Evolutionary conservation across 331 rosid species (phyloP), one percentile per base, ranked within the genome.

Genomic region (Erythrophleum ivorense): DNA sequence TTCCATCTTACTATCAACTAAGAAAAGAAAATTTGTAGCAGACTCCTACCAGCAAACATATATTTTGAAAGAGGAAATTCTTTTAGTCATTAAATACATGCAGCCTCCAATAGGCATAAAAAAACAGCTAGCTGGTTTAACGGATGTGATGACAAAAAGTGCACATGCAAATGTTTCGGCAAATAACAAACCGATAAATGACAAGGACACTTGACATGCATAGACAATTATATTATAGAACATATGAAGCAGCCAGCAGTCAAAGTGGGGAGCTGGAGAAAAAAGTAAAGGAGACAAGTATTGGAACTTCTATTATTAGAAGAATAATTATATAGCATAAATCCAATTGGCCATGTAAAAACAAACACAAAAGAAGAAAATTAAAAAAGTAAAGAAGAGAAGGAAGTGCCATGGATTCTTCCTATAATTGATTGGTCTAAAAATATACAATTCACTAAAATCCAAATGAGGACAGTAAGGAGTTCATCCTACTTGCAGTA

Each of bases 341-440:
- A 29, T 36, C 70, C 70, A 76, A 68, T 55, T 10, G 54, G 49
- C 78, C 75, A 46, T 62, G 63, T 68, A 75, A 74, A 84, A 67
- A 66, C 69, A 59, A 81, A 48, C 13, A 41, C 31, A 58, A 43
- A 46, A 43, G 33, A 48, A 58, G 29, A 79, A 74, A 41, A 67
- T 15, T 38, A 6, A 45, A n/a, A 68, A 71, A 78, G 38, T 3
- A 13, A 14, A 76, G 15, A 75, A 60, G 15, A 18, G 71, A 76
- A 71, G 80, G 52, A 75, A 48, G 77, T 80, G 70, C 73, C 67
- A 16, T 12, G 54, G 74, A 69, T 62, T 82, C 50, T 62, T 70
- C 73, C 70, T 0, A 49, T 63, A 57, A 85, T 85, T 75, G 88
- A 87, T 78, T 75, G 88, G 80, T 78, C 80, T 67, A 81, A 79